Evolutionary conservation across 2,329 filamentous ascomycete species (phyloP), one percentile per base, ranked within the genome.

Genomic region (Penicillium glabrum): DNA sequence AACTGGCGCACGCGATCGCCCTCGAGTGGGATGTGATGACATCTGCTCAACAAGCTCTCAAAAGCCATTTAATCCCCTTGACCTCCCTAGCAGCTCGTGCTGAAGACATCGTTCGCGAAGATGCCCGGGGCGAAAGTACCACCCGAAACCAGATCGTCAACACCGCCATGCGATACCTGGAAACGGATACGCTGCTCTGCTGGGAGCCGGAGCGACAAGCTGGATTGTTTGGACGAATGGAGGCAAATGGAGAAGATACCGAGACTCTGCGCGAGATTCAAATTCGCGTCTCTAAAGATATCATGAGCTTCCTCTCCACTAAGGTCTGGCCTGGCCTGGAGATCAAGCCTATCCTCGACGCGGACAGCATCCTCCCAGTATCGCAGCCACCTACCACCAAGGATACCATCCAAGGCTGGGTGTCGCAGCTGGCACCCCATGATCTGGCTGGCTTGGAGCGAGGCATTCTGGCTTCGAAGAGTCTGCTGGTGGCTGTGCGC

Each of bases 171-270:
- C 85, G 89, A 46, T 98, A 98, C 74, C 83, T 99, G 26, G 87
- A 92, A 67, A 98, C 95, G 1, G 95, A 99, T 76, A 93, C 91
- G 0, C 78, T 98, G 35, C 85, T 99, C 1, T 98, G 93, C 83
- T 96, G 92, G 90, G 91, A 86, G 19, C 87, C 87, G 0, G 81
- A 81, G 67, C 77, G 77, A 54, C 77, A 76, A 46, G 64, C 78
- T 57, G 75, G 82, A 41, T 79, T 80, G 2, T 76, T 80, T 35
- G 76, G 86, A 41, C 73, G 79, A 29, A 68, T 72, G 4, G 74
- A 72, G 44, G 80, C 81, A 54, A 80, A 16, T 3, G 47, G 79
- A 5, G 74, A 75, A 54, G 56, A 63, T 11, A 78, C 78, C 35
- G 80, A 86, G 67, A 86, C 83, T 8, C 80, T 99, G 51, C 83